Base-by-base conservation (phyloP, 2,329 filamentous ascomycete species). In the Coleophoma cylindrospora region DNA sequence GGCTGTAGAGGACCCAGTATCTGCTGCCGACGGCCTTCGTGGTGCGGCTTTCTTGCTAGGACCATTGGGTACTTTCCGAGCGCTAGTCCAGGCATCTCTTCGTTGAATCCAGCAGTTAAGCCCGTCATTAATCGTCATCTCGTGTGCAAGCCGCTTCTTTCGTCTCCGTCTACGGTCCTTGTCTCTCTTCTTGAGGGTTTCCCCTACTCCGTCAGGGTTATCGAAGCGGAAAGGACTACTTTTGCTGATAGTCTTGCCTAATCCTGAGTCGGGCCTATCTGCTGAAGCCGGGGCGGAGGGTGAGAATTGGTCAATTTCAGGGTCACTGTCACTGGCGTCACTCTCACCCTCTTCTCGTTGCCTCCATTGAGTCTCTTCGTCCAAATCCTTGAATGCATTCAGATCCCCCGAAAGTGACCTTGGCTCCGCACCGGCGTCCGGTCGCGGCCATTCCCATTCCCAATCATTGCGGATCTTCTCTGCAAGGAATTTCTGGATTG, bases 1-100 rank as follows among this genome's bases (percentile, higher is more conserved):
- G 4, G 52, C 54, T 41, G 59, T 58, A 17, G 54, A 57, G 41
- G 51, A 56, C 10, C 51, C 40, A n/a, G 49, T 74, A 71, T 43
- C 48, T 4, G 45, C 38, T 33, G 22, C 32, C 65, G 77, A 75
- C 55, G 79, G 68, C 11, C 77, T 74, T 33, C 73, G 73, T 0
- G 9, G 72, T 52, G 2, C 73, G 67, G 5, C 73, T 70, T 5
- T 68, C 13, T 40, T 48, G 8, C 15, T 10, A 9, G 27, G 15
- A 32, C n/a, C n/a, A 5, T 34, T 47, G 14, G 50, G 22, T 34
- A 77, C 79, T 11, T 73, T 77, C 55, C 79, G 79, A 33, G 90
- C 91, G 33, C 87, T 86, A 1, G 91, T 92, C 92, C 92, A 97
- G 7, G 83, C 84, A 69, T 96, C 83, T 45, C 91, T 79, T 51